Conservation (phyloP, 148 eudicot genomes). For the Rhododendron ovatum region DNA sequence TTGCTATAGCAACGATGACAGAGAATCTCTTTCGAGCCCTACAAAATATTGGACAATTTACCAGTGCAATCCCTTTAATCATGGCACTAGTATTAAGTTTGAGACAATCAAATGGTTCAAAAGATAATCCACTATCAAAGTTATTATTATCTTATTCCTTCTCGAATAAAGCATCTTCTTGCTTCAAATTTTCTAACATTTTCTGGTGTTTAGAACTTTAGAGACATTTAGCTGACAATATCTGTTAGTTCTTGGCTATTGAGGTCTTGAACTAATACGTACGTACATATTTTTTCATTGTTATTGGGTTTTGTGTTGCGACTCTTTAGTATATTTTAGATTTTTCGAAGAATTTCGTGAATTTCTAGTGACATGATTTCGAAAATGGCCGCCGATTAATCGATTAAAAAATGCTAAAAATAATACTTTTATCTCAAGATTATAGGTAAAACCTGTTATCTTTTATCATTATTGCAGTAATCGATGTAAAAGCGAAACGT, state of each 20-base stretch:
- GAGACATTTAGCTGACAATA: neutral
- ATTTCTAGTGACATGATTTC: neutral
- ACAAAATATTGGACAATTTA: neutral
- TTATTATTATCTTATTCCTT: neutral
- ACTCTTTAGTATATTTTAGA: neutral
- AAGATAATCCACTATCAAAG: neutral
- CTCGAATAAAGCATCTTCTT: neutral
- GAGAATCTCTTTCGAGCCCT: slow-evolving; percentile 14
- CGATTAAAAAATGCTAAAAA: neutral
- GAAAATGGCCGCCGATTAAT: neutral
- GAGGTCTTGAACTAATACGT: neutral
- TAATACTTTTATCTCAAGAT: neutral
- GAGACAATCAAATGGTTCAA: neutral
- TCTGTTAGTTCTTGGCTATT: neutral
- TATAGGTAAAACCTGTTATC: neutral
- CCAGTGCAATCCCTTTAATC: slow-evolving; percentile 7
- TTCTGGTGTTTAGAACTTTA: neutral
- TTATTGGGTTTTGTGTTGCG: no score
- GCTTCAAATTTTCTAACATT: neutral
- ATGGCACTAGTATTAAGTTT: neutral
- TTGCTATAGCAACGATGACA: slow-evolving; percentile 2
- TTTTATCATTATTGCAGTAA: neutral
- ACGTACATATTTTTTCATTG: neutral
- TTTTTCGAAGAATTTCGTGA: neutral
- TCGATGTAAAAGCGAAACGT: neutral